These are phyloP conservation scores for Candida dajiaensis DNA, from an alignment of 805 yeast species.

Conservation along the genomic window DNA sequence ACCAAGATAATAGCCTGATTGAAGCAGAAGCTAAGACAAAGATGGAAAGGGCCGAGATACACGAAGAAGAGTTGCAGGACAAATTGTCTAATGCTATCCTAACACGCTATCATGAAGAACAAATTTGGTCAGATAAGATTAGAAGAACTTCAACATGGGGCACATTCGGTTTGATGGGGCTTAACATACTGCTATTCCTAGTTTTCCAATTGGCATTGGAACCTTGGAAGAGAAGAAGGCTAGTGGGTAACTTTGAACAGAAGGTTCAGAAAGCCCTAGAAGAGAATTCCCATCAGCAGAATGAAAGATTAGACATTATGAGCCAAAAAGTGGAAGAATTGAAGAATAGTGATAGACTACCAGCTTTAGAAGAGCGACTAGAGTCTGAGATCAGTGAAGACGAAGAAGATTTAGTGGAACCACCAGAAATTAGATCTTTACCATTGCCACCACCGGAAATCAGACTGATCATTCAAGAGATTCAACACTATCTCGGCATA, in stretches of 20 bases:
- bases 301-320: conserved; percentile 24
- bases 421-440: conserved; percentile 12
- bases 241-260: conserved; percentile 79
- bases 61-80: conserved; percentile 65
- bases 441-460: conserved; percentile 10
- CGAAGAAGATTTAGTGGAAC: conserved; percentile 10
- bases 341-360: conserved; percentile 16
- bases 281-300: conserved; percentile 26
- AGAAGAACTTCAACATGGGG: conserved; percentile 96
- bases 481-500: not conserved
- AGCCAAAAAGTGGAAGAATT: conserved; percentile 20
- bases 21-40: conserved; percentile 46
- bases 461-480: not conserved
- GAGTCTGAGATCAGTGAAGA: conserved; percentile 17
- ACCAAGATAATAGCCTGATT: conserved; percentile 61
- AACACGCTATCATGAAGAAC: conserved; percentile 92
- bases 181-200: conserved; percentile 71
- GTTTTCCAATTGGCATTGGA: conserved; percentile 84
- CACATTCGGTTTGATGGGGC: conserved; percentile 82
- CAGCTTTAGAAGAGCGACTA: conserved; percentile 12
- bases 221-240: conserved; percentile 85
- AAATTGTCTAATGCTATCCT: conserved; percentile 70
- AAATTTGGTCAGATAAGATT: conserved; percentile 96
- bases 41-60: conserved; percentile 49
- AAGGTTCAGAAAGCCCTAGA: conserved; percentile 57